phyloP scores from a whole-genome alignment of 495 filamentous ascomycete species.

The Baudoinia panamericana region DNA sequence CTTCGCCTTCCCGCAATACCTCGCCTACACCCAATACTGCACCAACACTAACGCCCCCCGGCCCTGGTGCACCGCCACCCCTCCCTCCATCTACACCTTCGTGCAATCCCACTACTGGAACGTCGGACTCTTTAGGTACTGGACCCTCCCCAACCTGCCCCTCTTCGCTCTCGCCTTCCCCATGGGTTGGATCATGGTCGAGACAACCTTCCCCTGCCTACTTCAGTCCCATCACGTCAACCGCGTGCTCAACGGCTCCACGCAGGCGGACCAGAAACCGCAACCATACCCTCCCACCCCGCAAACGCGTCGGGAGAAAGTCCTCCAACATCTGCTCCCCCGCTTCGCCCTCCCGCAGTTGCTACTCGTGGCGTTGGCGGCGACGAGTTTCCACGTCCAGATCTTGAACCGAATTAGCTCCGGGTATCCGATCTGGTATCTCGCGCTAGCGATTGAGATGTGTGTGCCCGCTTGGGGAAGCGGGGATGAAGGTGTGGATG shows the following conservation, averaged over 20 bases:
- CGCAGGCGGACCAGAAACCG: background rate
- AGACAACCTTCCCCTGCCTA: slow-evolving; percentile 33
- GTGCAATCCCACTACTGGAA: slow-evolving; percentile 89
- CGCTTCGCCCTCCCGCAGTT: slow-evolving; percentile 61
- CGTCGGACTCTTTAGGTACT: slow-evolving; percentile 77
- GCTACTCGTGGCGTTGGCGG: slow-evolving; percentile 53
- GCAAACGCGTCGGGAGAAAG: background rate
- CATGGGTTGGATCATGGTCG: slow-evolving; percentile 54
- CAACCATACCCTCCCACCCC: slow-evolving; percentile 11
- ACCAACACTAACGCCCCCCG: slow-evolving; percentile 29
- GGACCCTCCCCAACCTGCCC: slow-evolving; percentile 75
- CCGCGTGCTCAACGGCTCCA: background rate
- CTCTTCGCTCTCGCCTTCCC: slow-evolving; percentile 76
- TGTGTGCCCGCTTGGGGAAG: background rate
- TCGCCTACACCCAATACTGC: slow-evolving; percentile 69
- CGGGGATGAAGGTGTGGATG: background rate
- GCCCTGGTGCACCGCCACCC: slow-evolving; percentile 56
- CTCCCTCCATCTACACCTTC: slow-evolving; percentile 83
- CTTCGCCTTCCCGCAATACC: slow-evolving; percentile 54
- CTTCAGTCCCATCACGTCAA: slow-evolving; percentile 9
- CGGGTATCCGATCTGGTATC: slow-evolving; percentile 81
- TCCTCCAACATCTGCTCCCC: slow-evolving; percentile 18
- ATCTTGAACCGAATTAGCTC: slow-evolving; percentile 84
- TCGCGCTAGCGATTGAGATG: slow-evolving; percentile 44
- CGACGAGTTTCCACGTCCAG: slow-evolving; percentile 79